These are phyloP conservation scores for Cytospora paraplurivora DNA, from an alignment of 2,329 filamentous ascomycete genomes.

Conservation along the genomic window DNA sequence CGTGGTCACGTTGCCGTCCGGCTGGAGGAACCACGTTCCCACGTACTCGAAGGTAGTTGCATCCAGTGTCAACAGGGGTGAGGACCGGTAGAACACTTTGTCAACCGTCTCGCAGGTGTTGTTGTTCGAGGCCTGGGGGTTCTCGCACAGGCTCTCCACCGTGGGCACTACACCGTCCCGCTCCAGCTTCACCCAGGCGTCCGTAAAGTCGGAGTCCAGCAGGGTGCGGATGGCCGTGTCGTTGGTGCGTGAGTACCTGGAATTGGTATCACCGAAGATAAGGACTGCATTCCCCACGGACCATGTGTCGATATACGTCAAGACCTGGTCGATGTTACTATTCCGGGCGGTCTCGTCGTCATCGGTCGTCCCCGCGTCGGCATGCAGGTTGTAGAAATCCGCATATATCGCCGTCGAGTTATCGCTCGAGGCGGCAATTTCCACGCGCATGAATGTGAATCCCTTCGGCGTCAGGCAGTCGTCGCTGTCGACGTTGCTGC, in stretches of 20 bases:
- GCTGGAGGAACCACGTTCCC: conserved; percentile 57
- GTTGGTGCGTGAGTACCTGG: conserved; percentile 59
- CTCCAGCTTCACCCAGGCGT: conserved; percentile 62
- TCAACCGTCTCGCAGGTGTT: conserved; percentile 66
- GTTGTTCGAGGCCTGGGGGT: conserved; percentile 50
- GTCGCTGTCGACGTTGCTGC: conserved; percentile 54
- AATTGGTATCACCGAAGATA: conserved; percentile 67
- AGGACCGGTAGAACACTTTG: conserved; percentile 64
- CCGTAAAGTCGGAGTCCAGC: conserved; percentile 54
- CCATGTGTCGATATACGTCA: conserved; percentile 56
- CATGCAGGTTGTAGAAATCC: conserved; percentile 68
- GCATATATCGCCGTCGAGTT: conserved; percentile 50
- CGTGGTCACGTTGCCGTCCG: conserved; percentile 57
- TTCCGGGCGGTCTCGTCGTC: conserved; percentile 59
- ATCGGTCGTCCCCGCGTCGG: conserved; percentile 61
- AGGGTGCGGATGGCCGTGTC: conserved; percentile 51
- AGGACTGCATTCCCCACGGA: conserved; percentile 64
- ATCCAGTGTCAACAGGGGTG: conserved; percentile 47
- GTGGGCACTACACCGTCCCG: conserved; percentile 49
- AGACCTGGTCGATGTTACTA: conserved; percentile 61
- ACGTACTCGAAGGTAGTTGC: conserved; percentile 59
- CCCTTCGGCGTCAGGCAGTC: conserved; percentile 72
- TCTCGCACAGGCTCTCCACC: conserved; percentile 53
- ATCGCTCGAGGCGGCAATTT: conserved; percentile 43
- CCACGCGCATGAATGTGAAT: conserved; percentile 66